Percentiles rank a stretch among this genome's conserved stretches.
Evolutionary conservation across 2,329 filamentous ascomycete species (phyloP).

Genomic region (Penicillium sp.): DNA sequence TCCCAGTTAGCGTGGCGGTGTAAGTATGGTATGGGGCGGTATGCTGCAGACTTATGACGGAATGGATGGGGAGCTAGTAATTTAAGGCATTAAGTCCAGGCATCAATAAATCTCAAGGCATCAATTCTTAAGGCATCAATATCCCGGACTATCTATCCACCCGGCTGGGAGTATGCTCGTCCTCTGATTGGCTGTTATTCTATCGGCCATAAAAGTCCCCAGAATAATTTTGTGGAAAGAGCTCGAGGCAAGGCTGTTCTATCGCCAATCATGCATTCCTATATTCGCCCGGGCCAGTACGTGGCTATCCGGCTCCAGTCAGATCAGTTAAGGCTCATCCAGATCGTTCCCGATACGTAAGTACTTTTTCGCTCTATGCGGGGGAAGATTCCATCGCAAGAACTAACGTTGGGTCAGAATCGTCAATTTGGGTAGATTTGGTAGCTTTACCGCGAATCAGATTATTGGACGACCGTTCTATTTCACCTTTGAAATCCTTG

Average conservation of each 20-base stretch:
- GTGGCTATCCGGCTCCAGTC: slow-evolving; percentile 42
- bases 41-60: not conserved
- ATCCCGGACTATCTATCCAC: slow-evolving; percentile 1
- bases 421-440: slow-evolving; percentile 86
- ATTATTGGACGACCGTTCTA: slow-evolving; percentile 86
- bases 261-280: slow-evolving; percentile 35
- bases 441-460: slow-evolving; percentile 77
- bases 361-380: slow-evolving; percentile 29
- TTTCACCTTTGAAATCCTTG: slow-evolving; percentile 80
- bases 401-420: slow-evolving; percentile 46
- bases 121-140: not conserved
- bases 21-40: not conserved
- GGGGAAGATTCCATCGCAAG: slow-evolving; percentile 9
- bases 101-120: not conserved
- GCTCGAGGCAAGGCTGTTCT: slow-evolving; percentile 1
- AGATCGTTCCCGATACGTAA: slow-evolving; percentile 57
- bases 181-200: slow-evolving; percentile 11
- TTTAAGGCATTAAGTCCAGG: not conserved
- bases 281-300: slow-evolving; percentile 31
- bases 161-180: not conserved
- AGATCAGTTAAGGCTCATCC: slow-evolving; percentile 49
- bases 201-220: slow-evolving; percentile 8
- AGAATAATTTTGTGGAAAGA: slow-evolving; percentile 13
- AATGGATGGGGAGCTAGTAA: not conserved
- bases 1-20: not conserved